phyloP scores from a whole-genome alignment of 306 rosid genomes.

The Vigna hirtella region DNA sequence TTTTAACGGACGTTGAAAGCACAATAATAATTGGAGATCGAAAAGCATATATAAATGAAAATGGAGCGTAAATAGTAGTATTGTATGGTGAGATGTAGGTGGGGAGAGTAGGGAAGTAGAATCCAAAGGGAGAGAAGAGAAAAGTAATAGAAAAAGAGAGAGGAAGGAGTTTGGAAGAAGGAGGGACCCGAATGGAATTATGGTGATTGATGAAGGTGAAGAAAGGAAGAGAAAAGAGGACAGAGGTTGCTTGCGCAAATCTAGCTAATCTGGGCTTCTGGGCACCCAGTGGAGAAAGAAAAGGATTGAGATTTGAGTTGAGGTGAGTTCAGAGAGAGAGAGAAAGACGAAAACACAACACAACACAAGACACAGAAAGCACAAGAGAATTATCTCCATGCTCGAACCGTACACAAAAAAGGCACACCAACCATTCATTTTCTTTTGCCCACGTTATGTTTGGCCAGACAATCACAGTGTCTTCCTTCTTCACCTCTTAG shows the following conservation, averaged over 20 bases:
- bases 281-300: constrained; percentile 47
- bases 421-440: constrained; percentile 48
- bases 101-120: neutral
- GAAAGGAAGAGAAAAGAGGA: constrained; percentile 50
- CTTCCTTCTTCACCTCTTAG: neutral
- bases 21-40: no score
- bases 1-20: no score
- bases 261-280: constrained; percentile 75
- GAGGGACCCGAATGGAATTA: constrained; percentile 46
- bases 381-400: neutral
- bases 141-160: neutral
- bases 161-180: neutral
- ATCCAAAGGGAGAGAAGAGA: neutral
- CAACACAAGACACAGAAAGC: neutral
- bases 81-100: neutral
- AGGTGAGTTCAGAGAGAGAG: neutral
- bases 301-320: constrained; percentile 25
- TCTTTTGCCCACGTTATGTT: constrained; percentile 58
- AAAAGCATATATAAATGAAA: no score
- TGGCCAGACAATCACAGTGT: constrained; percentile 45
- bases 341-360: neutral
- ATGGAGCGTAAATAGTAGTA: no score
- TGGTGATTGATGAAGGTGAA: constrained; percentile 48
- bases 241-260: constrained; percentile 89
- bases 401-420: constrained; percentile 49